Evolutionary conservation across 2,329 filamentous ascomycete species (phyloP), one percentile per base, ranked within the genome.

Genomic region (Pseudocercospora pini-densiflorae): DNA sequence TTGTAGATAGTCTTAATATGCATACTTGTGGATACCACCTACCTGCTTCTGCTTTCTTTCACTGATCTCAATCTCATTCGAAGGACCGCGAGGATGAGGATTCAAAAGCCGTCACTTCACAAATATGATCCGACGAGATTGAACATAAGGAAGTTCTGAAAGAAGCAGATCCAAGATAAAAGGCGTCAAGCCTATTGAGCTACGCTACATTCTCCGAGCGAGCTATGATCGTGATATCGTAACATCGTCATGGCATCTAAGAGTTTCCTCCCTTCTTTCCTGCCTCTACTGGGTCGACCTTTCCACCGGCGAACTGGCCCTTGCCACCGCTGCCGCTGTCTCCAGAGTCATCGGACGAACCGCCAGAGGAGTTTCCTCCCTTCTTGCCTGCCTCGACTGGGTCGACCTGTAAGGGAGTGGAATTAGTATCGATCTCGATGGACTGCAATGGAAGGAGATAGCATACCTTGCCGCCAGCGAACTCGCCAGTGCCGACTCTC

Each of bases 401-500:
- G 66, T 81, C 79, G 27, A 81, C 79, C 66, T 81, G 79, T 24
- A 14, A 40, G 7, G 24, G 8, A 43, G 55, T 27, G 55, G 8
- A 9, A 23, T 19, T n/a, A 10, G 19, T 24, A 16, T 14, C 8
- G 16, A 2, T 6, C 5, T 19, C 9, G 4, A 4, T 31, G 23
- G 24, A 31, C 6, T 31, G 29, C 5, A 31, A 31, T 31, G 1
- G 5, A 31, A 31, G 8, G 29, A 21, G 31, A 43, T 40, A 4
- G 9, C 10, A 12, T 36, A 58, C 55, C 55, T 58, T 58, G 66
- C 79, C 79, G 19, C 78, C 76, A 61, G 79, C 79, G 62, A 81
- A 81, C 70, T 80, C 76, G 61, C 79, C 79, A 63, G 79, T 81
- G 61, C 76, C 77, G 59, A 81, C 79, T 65, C 80, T 77, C 71